Evolutionary conservation across 2,329 filamentous ascomycete species (phyloP).

Genomic region (Colletotrichum chlorophyti): DNA sequence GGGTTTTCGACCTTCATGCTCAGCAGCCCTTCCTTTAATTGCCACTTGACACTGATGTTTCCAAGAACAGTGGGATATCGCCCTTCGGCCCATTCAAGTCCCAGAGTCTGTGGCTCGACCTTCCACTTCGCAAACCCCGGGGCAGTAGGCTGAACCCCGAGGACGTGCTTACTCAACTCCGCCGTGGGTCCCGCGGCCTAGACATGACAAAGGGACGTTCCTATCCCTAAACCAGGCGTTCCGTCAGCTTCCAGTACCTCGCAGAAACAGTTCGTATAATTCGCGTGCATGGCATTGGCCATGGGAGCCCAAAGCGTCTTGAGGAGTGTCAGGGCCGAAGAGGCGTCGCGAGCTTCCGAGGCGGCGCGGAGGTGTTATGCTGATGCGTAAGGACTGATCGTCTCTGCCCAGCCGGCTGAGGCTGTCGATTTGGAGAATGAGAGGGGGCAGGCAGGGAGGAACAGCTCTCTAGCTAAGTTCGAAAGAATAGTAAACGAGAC

Average conservation of each 20-base stretch:
- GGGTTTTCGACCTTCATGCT: constrained; percentile 17
- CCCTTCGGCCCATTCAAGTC: constrained; percentile 28
- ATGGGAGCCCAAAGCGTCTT: constrained; percentile 36
- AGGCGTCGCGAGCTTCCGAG: constrained; percentile 25
- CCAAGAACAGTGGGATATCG: not conserved
- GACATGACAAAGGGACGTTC: constrained; percentile 41
- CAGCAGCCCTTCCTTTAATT: constrained; percentile 9
- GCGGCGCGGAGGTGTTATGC: constrained; percentile 40
- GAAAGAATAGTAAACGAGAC: constrained; percentile 29
- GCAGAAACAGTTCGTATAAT: constrained; percentile 40
- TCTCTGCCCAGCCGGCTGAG: constrained; percentile 26
- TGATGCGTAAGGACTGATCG: constrained; percentile 38
- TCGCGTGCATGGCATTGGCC: constrained; percentile 32
- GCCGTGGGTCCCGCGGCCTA: constrained; percentile 42
- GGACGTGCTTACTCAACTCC: constrained; percentile 37
- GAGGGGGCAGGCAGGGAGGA: constrained; percentile 28
- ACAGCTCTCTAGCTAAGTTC: constrained; percentile 23
- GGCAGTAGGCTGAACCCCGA: constrained; percentile 32
- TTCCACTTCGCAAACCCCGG: constrained; percentile 33
- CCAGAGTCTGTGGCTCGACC: constrained; percentile 31
- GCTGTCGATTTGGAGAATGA: constrained; percentile 30
- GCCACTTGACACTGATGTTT: constrained; percentile 8
- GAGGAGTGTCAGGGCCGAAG: constrained; percentile 27
- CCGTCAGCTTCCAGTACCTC: constrained; percentile 36
- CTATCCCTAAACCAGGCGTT: constrained; percentile 33